Evolutionary conservation across 805 yeast genomes (phyloP), one percentile per base, ranked within the genome.

Genomic region (Jamesozyma spencerorum): DNA sequence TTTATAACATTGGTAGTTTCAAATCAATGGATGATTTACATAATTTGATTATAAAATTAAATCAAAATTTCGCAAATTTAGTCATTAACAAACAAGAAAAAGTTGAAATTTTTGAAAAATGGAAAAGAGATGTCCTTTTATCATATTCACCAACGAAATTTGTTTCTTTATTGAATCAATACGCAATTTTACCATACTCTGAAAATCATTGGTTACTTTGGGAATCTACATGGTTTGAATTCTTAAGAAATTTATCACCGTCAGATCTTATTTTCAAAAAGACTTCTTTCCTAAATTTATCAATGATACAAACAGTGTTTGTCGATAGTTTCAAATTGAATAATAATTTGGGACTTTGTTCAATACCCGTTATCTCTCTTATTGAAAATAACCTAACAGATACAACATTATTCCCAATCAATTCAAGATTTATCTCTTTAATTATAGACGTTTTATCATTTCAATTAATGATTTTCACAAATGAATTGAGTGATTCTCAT

Each of bases 151-250:
- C 48, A 18, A 18, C 22, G 6, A 47, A 47, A 37, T 45, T 45
- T 22, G 14, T 30, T n/a, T 22, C 27, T 5, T 31, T 47, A 7
- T 31, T 47, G 13, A 37, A 32, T 13, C 43, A 45, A 14, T 47
- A 45, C 24, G 19, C 42, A 2, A 33, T 36, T 2, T 11, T 42
- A 2, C 46, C 47, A 27, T 33, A 38, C 7, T 45, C 49, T 15
- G 41, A 43, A 27, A 41, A 42, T 18, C 53, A 54, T 37, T 55
- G 60, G 60, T 31, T 49, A 17, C 35, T 55, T 17, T 39, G 51
- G 39, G 51, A 53, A 34, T 39, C 51, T 2, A 47, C 56, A 3
- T 55, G 60, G 60, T 53, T 53, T 36, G 54, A 52, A 18, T 50
- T 53, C 30, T 38, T 54, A 10, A 44, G 44, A 26, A 41, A 36